Base-by-base conservation (phyloP, 345 rosid species). In the Angophora floribunda region DNA sequence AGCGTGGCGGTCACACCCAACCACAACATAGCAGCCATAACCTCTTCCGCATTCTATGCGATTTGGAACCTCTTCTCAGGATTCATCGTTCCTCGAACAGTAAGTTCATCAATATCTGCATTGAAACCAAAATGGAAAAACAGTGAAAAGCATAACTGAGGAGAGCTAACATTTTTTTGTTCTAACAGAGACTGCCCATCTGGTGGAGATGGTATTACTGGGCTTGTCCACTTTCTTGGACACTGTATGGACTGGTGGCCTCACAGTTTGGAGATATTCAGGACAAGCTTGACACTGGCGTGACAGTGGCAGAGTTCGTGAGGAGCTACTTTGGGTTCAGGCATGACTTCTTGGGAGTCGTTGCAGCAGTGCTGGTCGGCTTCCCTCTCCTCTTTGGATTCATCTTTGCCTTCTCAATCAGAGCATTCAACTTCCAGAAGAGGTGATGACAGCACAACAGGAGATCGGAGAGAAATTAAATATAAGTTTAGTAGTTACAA, bases 141-240 rank as follows among this genome's bases (percentile, higher is more conserved):
- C 84, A 10, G 9, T 45, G 49, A 41, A 6, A 19, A 6, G 22
- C 45, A 41, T 41, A 2, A 41, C 45, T 41, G 49, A 36, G 84
- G 28, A 70, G 45, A 75, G 84, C 84, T 75, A 41, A 41, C 21
- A 5, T 41, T 17, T 78, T 9, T 52, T 26, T 26, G 1, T 50
- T 88, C 24, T 85, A 67, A 87, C 94, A 95, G 96, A 93, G 95
- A 90, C 88, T 93, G 53, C 96, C 96, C 6, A 51, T 92, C 28
- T 94, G 97, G 97, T 95, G 96, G 96, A 94, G 95, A 91, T 95
- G 97, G 96, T 93, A 93, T 89, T 94, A 86, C 85, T 94, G 97
- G 96, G 30, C 70, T 11, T 92, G 93, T 86, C 97, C 95, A 0
- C 84, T 94, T 44, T 53, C 95, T 14, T 95, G 95, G 95, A 93